Base-by-base conservation (phyloP, 768 basidiomycete species). In the Boletus pseudo-olivaceus region DNA sequence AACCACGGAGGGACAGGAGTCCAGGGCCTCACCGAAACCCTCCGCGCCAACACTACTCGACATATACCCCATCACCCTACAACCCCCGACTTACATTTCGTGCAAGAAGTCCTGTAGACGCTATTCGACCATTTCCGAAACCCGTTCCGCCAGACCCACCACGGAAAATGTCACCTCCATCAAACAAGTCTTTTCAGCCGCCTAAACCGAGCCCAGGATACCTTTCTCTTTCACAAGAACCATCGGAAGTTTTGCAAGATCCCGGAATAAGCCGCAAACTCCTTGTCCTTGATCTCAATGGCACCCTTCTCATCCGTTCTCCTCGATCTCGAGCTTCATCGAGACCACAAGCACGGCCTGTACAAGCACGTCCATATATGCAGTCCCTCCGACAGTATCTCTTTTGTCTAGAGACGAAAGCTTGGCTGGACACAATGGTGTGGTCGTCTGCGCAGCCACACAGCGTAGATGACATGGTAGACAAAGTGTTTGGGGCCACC, bases 401-500 rank as follows among this genome's bases (percentile, higher is more conserved):
- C 2, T 84, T 90, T 59, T 81, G 84, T 46, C 71, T 78, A 0
- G 59, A 73, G 17, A 89, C 84, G n/a, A 73, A 70, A 33, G 61
- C 63, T 14, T 90, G 88, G 87, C 76, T 92, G 19, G 88, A 91
- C 54, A 84, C 87, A 5, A 93, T 93, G 87, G 80, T 94, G 5
- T 94, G 91, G 91, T 89, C 87, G 63, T 89, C 87, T 3, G 91
- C 91, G 5, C 88, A 91, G 63, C 88, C 90, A 2, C 84, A 85
- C 47, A 90, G 82, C 64, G 90, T 91, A 9, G 68, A 72, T 0
- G 83, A 85, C 60, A 93, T 93, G 91, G 85, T 88, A 0, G 66
- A 79, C 20, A 75, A 73, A 34, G 77, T 78, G 33, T 90, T 92
- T 64, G 81, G 76, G 11, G 62, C 71, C 5, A 49, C 67, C 0